Evolutionary conservation across 2,329 filamentous ascomycete genomes (phyloP), one percentile per base, ranked within the genome.

Genomic region (Pestalotiopsis sp.): DNA sequence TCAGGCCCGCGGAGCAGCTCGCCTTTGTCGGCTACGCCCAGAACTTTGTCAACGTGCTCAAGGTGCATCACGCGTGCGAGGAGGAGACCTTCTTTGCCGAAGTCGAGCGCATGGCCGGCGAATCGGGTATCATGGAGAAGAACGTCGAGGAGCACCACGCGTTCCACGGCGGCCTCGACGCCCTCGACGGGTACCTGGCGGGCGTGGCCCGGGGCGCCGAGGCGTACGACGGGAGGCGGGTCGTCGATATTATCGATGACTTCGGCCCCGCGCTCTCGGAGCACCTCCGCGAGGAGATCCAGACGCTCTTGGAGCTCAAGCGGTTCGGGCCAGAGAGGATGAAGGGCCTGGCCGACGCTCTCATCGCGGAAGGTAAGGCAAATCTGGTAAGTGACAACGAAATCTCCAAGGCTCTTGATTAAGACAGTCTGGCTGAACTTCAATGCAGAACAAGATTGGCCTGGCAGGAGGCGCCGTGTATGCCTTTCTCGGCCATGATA

Each of bases 101-200:
- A 2, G 75, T 84, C 12, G 79, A 83, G 69, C 68, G 73, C 45
- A 67, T 80, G 25, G 70, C 77, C 3, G 81, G 78, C 0, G 76
- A 79, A 12, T 71, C 74, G 52, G 80, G 79, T 1, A 69, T 83
- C 27, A 84, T 84, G 81, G 80, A 81, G 14, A 72, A 68, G 59
- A 84, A 82, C 69, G 74, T 84, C 3, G 77, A 78, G 20, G 82
- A 85, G 66, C 83, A 84, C 69, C 74, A 76, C 9, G 73, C 74
- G 1, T 84, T 85, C 68, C 75, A 79, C 17, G 72, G 71, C 1
- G 81, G 82, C 0, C 67, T 85, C 3, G 72, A 76, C 0, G 64
- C 64, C 0, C 81, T 81, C 36, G 71, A 71, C 17, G 70, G 59
- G 4, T 84, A 83, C 70, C 63, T 81, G 9, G 69, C 73, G 1